Evolutionary conservation across 257 asterid genomes (phyloP).

Genomic region (Nicotiana paniculata): DNA sequence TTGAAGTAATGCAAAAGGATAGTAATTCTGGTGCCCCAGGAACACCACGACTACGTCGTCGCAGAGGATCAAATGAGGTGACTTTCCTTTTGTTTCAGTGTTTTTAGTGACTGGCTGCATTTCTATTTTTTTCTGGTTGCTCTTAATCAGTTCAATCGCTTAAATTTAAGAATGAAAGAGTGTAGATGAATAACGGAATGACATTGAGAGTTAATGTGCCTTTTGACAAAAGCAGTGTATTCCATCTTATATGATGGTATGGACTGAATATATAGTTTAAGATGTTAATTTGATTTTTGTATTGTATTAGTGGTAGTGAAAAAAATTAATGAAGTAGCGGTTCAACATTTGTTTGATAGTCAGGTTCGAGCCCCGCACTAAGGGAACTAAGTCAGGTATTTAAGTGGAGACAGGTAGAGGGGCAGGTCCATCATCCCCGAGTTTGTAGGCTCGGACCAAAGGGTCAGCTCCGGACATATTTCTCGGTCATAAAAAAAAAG

Average conservation of each 20-base stretch:
- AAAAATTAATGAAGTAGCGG: not conserved
- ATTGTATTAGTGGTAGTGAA: not conserved
- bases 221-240: constrained; percentile 3
- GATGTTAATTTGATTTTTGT: not conserved
- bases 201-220: not conserved
- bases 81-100: constrained; percentile 8
- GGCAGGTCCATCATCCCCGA: no score
- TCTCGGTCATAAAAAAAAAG: not conserved
- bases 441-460: no score
- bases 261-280: not conserved
- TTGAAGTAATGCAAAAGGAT: constrained; percentile 67
- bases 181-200: not conserved
- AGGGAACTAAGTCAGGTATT: no score
- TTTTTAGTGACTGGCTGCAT: not conserved
- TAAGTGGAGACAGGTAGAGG: no score
- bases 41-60: constrained; percentile 67
- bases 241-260: not conserved
- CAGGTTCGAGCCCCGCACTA: no score
- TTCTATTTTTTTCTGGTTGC: not conserved
- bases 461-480: no score
- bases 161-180: not conserved
- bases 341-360: not conserved
- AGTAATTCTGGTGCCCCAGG: constrained; percentile 51
- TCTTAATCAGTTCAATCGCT: not conserved
- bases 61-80: constrained; percentile 93